Conservation (phyloP, 257 asterid genomes). For the Solanum ossicruentum region DNA sequence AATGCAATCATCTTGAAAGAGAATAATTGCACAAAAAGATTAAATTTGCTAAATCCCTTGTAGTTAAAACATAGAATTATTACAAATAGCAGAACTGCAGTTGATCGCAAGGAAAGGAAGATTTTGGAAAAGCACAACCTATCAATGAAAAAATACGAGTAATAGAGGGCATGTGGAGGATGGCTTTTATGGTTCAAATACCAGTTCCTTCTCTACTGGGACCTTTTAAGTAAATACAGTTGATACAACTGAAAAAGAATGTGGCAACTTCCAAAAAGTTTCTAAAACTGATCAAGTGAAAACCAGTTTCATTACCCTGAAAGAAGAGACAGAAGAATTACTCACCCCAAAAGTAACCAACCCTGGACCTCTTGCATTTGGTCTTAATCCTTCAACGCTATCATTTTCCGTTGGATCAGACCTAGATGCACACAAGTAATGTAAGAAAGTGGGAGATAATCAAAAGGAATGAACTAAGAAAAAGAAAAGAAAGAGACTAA, state of each 20-base stretch:
- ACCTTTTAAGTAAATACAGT: neutral
- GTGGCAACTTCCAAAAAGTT: neutral
- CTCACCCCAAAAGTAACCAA: constrained; percentile 98
- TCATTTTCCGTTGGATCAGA: constrained; percentile 99
- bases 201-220: neutral
- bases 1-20: neutral
- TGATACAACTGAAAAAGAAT: neutral
- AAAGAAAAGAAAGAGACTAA: constrained; percentile 14
- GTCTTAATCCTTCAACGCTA: constrained; percentile 96
- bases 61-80: neutral
- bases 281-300: neutral
- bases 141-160: neutral
- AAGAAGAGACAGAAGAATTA: neutral
- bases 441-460: neutral
- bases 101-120: neutral
- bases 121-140: neutral
- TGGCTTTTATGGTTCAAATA: neutral
- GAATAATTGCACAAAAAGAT: neutral
- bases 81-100: neutral
- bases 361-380: constrained; percentile 99
- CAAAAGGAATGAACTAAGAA: neutral
- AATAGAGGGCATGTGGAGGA: neutral
- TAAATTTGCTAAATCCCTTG: neutral
- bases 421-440: constrained; percentile 36
- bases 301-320: neutral